phyloP scores from a whole-genome alignment of 2,329 filamentous ascomycete species.

The Microascus cirrosus region DNA sequence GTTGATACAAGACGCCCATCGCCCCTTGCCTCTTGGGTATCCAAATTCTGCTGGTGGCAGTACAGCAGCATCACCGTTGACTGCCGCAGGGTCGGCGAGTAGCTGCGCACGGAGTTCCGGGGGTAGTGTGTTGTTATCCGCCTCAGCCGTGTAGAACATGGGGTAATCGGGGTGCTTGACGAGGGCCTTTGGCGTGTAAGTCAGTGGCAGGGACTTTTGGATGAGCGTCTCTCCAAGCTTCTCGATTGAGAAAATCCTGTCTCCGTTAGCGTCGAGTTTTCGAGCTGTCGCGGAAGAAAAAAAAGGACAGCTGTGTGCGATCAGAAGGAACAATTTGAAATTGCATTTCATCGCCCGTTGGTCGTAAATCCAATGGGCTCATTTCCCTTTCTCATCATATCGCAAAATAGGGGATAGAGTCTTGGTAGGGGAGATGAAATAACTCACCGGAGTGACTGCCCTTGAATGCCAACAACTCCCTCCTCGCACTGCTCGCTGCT shows the following conservation, averaged over 20 bases:
- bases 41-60: slow-evolving; percentile 77
- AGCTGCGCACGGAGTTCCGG: slow-evolving; percentile 66
- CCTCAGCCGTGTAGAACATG: slow-evolving; percentile 87
- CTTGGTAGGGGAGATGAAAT: slow-evolving; percentile 7
- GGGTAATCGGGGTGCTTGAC: slow-evolving; percentile 79
- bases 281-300: slow-evolving; percentile 10
- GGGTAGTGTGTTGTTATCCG: slow-evolving; percentile 84
- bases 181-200: slow-evolving; percentile 83
- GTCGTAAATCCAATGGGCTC: slow-evolving; percentile 31
- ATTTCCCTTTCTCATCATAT: slow-evolving; percentile 57
- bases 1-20: slow-evolving; percentile 94
- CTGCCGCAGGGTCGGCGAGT: slow-evolving; percentile 56
- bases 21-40: slow-evolving; percentile 68
- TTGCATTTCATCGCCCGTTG: slow-evolving; percentile 40
- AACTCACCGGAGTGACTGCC: slow-evolving; percentile 70
- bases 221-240: slow-evolving; percentile 77
- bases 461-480: slow-evolving; percentile 89
- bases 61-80: slow-evolving; percentile 52
- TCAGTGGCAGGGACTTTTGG: slow-evolving; percentile 74
- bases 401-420: not conserved
- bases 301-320: slow-evolving; percentile 8
- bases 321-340: slow-evolving; percentile 99
- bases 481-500: slow-evolving; percentile 89
- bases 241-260: slow-evolving; percentile 81
- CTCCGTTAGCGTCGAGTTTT: not conserved